Evolutionary conservation across 176 grass and related monocot species (phyloP).

Genomic region (Aegilops umbellulata): DNA sequence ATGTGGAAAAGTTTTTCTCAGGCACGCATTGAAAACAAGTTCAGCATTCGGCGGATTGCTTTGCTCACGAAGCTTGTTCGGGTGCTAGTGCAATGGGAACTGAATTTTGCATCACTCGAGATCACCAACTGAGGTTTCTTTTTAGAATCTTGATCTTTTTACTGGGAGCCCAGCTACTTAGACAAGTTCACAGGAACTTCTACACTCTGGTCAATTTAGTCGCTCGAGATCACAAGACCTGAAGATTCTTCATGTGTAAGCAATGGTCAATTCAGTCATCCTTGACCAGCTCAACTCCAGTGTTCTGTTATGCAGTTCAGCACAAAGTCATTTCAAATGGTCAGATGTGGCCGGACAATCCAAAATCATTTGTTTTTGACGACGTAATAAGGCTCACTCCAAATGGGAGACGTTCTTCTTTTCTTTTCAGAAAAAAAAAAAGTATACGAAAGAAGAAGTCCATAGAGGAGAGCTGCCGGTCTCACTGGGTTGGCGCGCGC

Average conservation of each 20-base stretch:
- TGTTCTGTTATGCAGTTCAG: background rate
- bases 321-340: background rate
- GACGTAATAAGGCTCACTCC: background rate
- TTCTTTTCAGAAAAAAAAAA: no score
- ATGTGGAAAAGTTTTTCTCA: background rate
- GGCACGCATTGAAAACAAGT: background rate
- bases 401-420: background rate
- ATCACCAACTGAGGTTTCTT: background rate
- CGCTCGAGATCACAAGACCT: no score
- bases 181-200: no score
- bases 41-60: background rate
- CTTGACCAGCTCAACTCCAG: background rate
- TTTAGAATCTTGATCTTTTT: no score
- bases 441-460: background rate
- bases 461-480: background rate
- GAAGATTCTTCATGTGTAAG: no score
- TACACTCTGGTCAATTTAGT: no score
- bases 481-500: background rate
- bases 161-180: no score
- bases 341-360: background rate
- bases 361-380: background rate
- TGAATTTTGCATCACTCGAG: no score
- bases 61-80: background rate
- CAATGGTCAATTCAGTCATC: background rate
- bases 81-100: background rate